A percentile compares a stretch with the other conserved stretches of the same genome.
Conservation (phyloP, 164 flowering plant genomes). For the Stephania cephalantha region DNA sequence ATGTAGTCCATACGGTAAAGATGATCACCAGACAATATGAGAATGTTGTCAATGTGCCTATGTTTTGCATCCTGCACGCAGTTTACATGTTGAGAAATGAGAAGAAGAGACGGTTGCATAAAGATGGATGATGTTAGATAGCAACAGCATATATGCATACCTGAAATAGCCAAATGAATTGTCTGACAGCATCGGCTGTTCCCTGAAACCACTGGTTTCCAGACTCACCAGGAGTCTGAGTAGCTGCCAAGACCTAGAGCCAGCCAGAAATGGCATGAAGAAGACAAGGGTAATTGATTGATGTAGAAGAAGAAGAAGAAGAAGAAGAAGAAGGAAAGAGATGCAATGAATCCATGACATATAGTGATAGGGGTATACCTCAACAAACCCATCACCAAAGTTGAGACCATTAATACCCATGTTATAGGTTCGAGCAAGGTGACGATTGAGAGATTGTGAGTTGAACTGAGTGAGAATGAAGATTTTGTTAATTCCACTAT, state of each 20-base stretch:
- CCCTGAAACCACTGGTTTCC: slow-evolving; percentile 93
- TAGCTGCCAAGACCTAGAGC: slow-evolving; percentile 78
- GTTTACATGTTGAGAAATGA: background rate
- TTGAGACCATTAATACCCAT: slow-evolving; percentile 58
- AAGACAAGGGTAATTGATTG: too few relatives aligned
- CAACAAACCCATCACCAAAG: slow-evolving; percentile 94
- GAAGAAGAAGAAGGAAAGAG: too few relatives aligned
- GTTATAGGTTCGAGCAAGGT: slow-evolving; percentile 69
- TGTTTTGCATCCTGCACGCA: slow-evolving; percentile 72
- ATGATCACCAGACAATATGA: slow-evolving; percentile 89
- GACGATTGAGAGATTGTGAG: slow-evolving; percentile 85
- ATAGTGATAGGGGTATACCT: slow-evolving; percentile 34
- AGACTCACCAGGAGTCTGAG: slow-evolving; percentile 85
- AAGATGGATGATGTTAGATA: too few relatives aligned
- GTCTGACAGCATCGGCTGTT: slow-evolving; percentile 85
- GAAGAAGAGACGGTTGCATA: background rate
- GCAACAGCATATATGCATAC: slow-evolving; percentile 10
- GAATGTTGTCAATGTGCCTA: slow-evolving; percentile 64
- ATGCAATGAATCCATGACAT: too few relatives aligned
- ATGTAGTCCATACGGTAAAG: slow-evolving; percentile 91
- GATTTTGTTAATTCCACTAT: slow-evolving; percentile 87
- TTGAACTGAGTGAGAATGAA: slow-evolving; percentile 88
- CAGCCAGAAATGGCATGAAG: too few relatives aligned
- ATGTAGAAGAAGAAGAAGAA: too few relatives aligned
- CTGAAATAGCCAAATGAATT: slow-evolving; percentile 86